Conservation (phyloP, 2,329 filamentous ascomycete species). For the Rutstroemia sp. region DNA sequence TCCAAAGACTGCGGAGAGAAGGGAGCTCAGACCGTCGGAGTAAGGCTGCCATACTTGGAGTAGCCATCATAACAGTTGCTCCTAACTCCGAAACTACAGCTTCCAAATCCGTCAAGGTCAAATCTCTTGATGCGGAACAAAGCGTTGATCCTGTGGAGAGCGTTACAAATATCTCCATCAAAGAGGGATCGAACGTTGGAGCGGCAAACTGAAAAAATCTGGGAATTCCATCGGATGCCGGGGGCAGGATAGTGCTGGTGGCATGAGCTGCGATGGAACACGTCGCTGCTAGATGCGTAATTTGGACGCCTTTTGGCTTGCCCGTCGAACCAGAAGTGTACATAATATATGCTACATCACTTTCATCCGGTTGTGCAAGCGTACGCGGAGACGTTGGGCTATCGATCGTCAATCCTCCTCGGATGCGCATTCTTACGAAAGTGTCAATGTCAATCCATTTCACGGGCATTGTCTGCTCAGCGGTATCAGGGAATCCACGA, state of each 20-base stretch:
- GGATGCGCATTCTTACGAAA: background rate
- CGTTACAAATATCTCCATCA: slow-evolving; percentile 28
- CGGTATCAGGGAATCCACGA: background rate
- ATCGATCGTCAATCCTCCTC: background rate
- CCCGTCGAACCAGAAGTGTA: slow-evolving; percentile 14
- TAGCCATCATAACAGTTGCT: slow-evolving; percentile 5
- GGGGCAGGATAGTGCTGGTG: background rate
- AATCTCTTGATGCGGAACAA: slow-evolving; percentile 1
- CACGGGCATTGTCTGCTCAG: background rate
- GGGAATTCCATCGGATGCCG: background rate
- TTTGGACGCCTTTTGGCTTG: slow-evolving; percentile 29
- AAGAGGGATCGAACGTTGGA: slow-evolving; percentile 18
- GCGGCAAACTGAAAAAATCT: background rate
- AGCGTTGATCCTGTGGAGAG: background rate
- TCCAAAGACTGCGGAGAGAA: background rate
- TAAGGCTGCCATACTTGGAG: slow-evolving; percentile 1
- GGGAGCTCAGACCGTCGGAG: background rate
- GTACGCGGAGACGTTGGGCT: background rate
- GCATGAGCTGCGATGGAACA: slow-evolving; percentile 5
- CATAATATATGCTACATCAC: slow-evolving; percentile 8
- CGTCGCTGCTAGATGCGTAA: slow-evolving; percentile 17
- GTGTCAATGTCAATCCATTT: slow-evolving; percentile 1
- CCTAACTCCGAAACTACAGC: background rate
- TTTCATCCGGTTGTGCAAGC: background rate
- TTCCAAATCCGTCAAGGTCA: background rate